Conservation (phyloP, 768 basidiomycete genomes). For the Lenzites betulinus region DNA sequence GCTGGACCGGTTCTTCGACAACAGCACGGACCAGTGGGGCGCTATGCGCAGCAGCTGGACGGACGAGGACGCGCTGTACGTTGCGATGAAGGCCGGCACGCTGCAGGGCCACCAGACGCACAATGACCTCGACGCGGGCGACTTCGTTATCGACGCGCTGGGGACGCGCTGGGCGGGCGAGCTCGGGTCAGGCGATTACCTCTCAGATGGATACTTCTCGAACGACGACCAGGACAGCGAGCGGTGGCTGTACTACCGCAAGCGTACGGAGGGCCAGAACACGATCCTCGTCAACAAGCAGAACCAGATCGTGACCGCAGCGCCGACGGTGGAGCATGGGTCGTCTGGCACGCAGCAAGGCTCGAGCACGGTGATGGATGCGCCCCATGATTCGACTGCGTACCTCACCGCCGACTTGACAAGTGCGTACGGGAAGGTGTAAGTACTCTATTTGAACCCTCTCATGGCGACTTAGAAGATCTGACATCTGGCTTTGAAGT, state of each 20-base stretch:
- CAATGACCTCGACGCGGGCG: constrained; percentile 91
- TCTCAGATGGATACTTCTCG: constrained; percentile 73
- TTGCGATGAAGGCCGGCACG: constrained; percentile 86
- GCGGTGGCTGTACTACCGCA: constrained; percentile 94
- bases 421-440: constrained; percentile 75
- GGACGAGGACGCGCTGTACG: constrained; percentile 75
- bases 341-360: constrained; percentile 65
- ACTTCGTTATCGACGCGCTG: constrained; percentile 93
- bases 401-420: constrained; percentile 78
- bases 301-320: constrained; percentile 80
- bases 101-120: constrained; percentile 87
- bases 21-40: constrained; percentile 77
- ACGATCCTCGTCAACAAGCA: constrained; percentile 72
- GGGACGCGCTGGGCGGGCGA: constrained; percentile 95
- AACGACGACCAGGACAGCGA: constrained; percentile 64
- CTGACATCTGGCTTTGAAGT: constrained; percentile 34
- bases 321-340: constrained; percentile 55
- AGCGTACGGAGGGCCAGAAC: constrained; percentile 97
- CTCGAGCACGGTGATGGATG: constrained; percentile 77
- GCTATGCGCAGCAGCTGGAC: constrained; percentile 95
- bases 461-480: constrained; percentile 10
- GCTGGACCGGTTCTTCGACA: constrained; percentile 82
- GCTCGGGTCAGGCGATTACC: constrained; percentile 86
- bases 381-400: constrained; percentile 69
- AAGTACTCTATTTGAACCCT: constrained; percentile 33